Evolutionary conservation across 2,329 filamentous ascomycete genomes (phyloP), one percentile per base, ranked within the genome.

Genomic region (Aspergillus neoniger): DNA sequence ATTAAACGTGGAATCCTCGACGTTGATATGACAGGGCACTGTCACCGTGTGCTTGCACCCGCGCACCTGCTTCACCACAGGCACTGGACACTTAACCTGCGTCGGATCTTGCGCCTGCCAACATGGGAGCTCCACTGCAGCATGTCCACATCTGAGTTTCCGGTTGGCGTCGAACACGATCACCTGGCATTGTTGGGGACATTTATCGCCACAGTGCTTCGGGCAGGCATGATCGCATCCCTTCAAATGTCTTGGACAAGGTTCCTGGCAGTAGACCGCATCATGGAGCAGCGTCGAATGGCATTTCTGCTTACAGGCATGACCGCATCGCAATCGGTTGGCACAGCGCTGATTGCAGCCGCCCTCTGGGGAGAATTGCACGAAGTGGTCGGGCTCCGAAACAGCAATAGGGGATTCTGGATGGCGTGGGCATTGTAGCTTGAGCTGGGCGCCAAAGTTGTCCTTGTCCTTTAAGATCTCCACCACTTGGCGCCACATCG

Each of bases 401-500:
- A 86, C 84, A 1, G 68, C 17, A 10, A 90, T 83, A 0, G 72
- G 66, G 0, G 75, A 82, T 0, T 85, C 76, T 0, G 78, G 79
- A 67, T 91, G 89, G 0, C 88, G 83, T 4, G 85, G 81, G 59
- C 88, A 91, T 55, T 80, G 77, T 0, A 91, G 77, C 17, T 82
- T 79, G 1, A 91, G 71, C 0, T 65, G 59, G 0, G 67, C 65
- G 0, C 87, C 87, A 3, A 90, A 67, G 38, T 81, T 83, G 2
- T 74, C 76, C 0, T 73, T 68, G 0, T 65, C 65, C 8, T 74
- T 61, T 0, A 92, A 74, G 21, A 88, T 83, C 0, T 74, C 60
- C 8, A 88, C 71, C 0, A 91, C 85, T 0, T 84, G 67, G 0
- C 72, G 67, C 89, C 89, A 92, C 87, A 91, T 91, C 0, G 74